Evolutionary conservation across 352 stramenopile species (phyloP), one percentile per base, ranked within the genome.

Genomic region (Plasmopara muralis): DNA sequence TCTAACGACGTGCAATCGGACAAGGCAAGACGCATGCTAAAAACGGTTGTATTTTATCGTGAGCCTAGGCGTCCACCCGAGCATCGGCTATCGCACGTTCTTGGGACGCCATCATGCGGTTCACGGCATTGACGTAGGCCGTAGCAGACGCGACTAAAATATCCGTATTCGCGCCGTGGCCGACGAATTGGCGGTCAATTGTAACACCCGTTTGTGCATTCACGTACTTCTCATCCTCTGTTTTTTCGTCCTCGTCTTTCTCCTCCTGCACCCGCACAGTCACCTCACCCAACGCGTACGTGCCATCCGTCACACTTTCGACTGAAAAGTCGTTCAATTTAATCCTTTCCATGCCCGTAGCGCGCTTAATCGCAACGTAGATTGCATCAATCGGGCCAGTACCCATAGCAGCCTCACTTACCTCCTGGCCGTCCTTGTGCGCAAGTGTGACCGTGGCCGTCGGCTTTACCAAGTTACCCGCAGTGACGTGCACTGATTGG

Each of bases 291-390:
- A 95, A 74, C 44, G 85, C 83, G 47, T 86, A 80, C 50, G 80
- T 90, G 60, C 85, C 85, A 56, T 90, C 79, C 28, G 83, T 95
- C 67, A 95, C 88, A 58, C 79, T 89, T 63, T 89, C 83, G 16
- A 95, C 85, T 25, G 80, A 74, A 62, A 91, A 95, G 52, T 93
- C 80, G 57, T 93, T 92, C 28, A 95, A 68, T 65, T 87, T 85
- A 30, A 93, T 77, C 58, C 82, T 83, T 8, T 78, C 58, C 70
- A 87, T 85, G 40, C 79, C 69, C 8, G 85, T 93, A 38, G 87
- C 82, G 18, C 83, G 79, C 69, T 87, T 78, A 59, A 95, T 94
- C 8, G 85, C 83, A 10, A 87, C 66, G 65, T 90, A 95, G 43
- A 95, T 88, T 9, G 85, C 85, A 34, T 95, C 85, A 16, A 95